phyloP scores from a whole-genome alignment of 2,329 filamentous ascomycete species.

The Albophoma yamanashiensis region DNA sequence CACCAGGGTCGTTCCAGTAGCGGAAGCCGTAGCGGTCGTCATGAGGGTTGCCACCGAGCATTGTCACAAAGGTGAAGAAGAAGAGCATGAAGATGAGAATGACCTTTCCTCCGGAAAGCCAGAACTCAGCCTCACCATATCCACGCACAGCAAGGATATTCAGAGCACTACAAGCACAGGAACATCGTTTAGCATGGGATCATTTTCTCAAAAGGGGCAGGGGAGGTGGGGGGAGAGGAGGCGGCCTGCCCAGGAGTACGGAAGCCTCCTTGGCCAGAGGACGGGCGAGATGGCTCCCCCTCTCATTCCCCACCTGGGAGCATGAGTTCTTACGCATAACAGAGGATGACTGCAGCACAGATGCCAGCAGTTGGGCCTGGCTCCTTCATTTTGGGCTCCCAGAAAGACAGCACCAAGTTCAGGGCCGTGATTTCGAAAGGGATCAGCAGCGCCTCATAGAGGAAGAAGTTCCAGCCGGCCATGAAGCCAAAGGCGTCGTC shows the following conservation, averaged over 20 bases:
- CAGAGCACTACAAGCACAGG: conserved; percentile 29
- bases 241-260: background rate
- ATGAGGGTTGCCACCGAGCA: conserved; percentile 67
- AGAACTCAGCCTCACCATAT: conserved; percentile 66
- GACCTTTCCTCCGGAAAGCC: conserved; percentile 52
- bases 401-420: conserved; percentile 30
- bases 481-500: conserved; percentile 54
- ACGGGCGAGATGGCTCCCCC: background rate
- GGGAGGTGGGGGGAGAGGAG: background rate
- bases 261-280: background rate
- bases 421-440: conserved; percentile 32
- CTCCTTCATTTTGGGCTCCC: conserved; percentile 34
- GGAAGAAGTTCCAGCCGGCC: conserved; percentile 32
- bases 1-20: conserved; percentile 42
- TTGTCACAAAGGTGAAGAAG: conserved; percentile 67
- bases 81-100: conserved; percentile 58
- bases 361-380: conserved; percentile 58
- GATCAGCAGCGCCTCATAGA: conserved; percentile 32
- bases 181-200: conserved; percentile 16
- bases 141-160: conserved; percentile 56
- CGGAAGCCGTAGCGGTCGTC: conserved; percentile 60
- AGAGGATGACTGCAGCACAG: conserved; percentile 42
- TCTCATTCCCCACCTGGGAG: background rate
- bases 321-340: conserved; percentile 40
- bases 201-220: conserved; percentile 1